Conservation (phyloP, 116 monocot genomes). For the Papilionanthe hybrid region DNA sequence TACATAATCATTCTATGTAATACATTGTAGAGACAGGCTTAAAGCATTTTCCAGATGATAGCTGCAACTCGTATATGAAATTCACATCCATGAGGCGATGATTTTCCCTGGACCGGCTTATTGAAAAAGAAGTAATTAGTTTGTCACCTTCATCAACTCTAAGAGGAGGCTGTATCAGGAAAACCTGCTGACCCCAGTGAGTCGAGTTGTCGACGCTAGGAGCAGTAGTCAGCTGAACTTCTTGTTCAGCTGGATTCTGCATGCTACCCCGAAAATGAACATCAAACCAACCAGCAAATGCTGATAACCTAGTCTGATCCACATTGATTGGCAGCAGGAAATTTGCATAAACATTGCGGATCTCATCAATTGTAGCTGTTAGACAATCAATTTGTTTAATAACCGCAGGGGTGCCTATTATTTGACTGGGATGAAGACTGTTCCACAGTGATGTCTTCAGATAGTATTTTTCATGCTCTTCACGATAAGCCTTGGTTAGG, state of each 20-base stretch:
- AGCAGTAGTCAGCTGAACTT: conserved; percentile 79
- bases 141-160: conserved; percentile 65
- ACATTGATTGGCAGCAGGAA: conserved; percentile 38
- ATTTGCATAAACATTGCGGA: conserved; percentile 41
- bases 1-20: conserved; percentile 58
- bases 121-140: conserved; percentile 47
- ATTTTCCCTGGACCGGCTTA: conserved; percentile 74
- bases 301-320: conserved; percentile 56
- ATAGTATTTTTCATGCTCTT: conserved; percentile 91
- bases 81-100: conserved; percentile 89
- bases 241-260: conserved; percentile 42
- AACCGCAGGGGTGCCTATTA: conserved; percentile 59
- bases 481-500: conserved; percentile 64
- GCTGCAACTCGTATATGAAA: conserved; percentile 47
- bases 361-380: conserved; percentile 81
- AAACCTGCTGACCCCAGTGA: conserved; percentile 99
- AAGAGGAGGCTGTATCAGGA: conserved; percentile 59
- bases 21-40: conserved; percentile 49
- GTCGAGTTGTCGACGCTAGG: conserved; percentile 65
- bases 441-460: conserved; percentile 88
- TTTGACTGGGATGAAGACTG: conserved; percentile 75
- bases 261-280: conserved; percentile 87
- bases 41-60: conserved; percentile 47
- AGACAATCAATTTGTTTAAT: conserved; percentile 89
- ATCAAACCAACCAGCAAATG: conserved; percentile 96